Conservation (phyloP, 177 flowering plant genomes). For the Vitis hybrid region DNA sequence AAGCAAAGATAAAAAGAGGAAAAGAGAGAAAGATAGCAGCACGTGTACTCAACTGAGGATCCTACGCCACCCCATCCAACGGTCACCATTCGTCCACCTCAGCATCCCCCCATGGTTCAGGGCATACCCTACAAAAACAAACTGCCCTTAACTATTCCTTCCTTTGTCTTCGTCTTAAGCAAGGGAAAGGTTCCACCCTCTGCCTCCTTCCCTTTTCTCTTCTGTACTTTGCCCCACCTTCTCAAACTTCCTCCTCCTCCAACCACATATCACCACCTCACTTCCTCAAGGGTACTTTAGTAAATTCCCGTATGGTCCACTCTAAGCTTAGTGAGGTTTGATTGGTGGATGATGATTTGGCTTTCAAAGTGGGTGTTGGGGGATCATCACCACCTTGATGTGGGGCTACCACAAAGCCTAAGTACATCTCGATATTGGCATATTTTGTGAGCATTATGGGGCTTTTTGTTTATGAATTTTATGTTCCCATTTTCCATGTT, state of each 20-base stretch:
- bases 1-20: slow-evolving; percentile 48
- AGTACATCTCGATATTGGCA: too few relatives aligned
- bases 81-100: slow-evolving; percentile 26
- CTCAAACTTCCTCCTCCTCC: not conserved
- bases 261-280: not conserved
- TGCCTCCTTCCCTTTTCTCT: slow-evolving; percentile 7
- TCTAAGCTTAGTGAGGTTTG: too few relatives aligned
- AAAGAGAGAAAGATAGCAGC: slow-evolving; percentile 33
- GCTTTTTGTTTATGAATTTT: too few relatives aligned
- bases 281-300: not conserved
- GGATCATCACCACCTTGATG: too few relatives aligned
- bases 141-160: slow-evolving; percentile 54
- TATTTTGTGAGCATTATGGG: too few relatives aligned
- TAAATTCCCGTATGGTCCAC: not conserved
- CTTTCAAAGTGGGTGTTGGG: too few relatives aligned
- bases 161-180: slow-evolving; percentile 56
- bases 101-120: slow-evolving; percentile 25
- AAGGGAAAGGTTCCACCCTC: slow-evolving; percentile 38
- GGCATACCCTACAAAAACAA: slow-evolving; percentile 19
- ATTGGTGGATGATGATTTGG: too few relatives aligned
- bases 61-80: slow-evolving; percentile 47
- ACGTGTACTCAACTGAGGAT: slow-evolving; percentile 69
- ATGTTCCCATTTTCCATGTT: too few relatives aligned
- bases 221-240: not conserved
- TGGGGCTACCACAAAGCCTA: too few relatives aligned